Base-by-base conservation (phyloP, 179 eudicot species). In the Nepenthes alata region DNA sequence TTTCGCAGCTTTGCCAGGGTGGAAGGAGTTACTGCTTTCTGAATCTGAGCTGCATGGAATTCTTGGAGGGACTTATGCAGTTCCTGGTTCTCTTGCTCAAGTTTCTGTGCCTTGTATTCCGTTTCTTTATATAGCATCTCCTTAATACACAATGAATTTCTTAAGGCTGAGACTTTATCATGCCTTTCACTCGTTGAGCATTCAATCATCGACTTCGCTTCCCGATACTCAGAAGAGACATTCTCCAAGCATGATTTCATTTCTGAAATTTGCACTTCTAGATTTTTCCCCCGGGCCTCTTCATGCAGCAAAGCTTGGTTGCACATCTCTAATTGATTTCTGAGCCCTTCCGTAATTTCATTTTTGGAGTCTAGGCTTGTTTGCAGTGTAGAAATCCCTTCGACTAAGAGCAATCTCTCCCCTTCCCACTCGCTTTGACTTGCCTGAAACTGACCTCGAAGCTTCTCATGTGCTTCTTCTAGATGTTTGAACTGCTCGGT, bases 401-500 rank as follows among this genome's bases (percentile, higher is more conserved):
- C 86, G 52, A 90, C 55, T 68, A 94, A 64, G 1, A 61, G 49
- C 12, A 76, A 69, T 75, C 67, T 94, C 80, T 90, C 96, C 57
- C 11, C 53, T 56, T 82, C 89, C 96, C 96, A 83, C 61, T 85
- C 89, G 14, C 72, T 77, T 66, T 77, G 75, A 66, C 75, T 74
- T 14, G 34, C 37, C 36, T 47, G 59, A 39, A 77, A 71, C 61
- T 84, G 68, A 65, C 67, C 64, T 44, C 64, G 63, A 53, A 90
- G 86, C 81, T 82, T 90, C 58, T 81, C 74, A 56, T 94, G 85
- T 14, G 94, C 95, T 69, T 94, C 96, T 73, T 85, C 78, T 4
- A 90, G 69, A 68, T 87, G 91, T 55, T 67, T 53, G 70, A 91
- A 91, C 61, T 86, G 96, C 61, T 91, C 96, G 36, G 66, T 83